Base-by-base conservation (phyloP, 78 protist species). In the Dictyostelium intermedium region DNA sequence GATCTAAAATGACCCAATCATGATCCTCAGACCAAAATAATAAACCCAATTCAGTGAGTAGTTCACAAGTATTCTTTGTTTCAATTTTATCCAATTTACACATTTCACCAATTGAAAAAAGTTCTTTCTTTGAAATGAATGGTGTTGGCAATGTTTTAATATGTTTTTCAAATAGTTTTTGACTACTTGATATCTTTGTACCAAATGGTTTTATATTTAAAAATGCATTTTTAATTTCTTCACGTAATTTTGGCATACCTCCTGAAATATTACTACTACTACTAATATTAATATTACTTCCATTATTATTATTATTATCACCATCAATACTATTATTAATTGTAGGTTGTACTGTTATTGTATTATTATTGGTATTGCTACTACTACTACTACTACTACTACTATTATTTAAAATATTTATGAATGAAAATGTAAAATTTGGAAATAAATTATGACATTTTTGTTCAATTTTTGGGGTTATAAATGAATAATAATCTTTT, bases 1-100 rank as follows among this genome's bases (percentile, higher is more conserved):
- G 76, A 66, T 87, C 93, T 27, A 87, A 35, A 35, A 87, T 43
- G 6, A 87, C 85, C 84, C 85, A 87, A 53, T 87, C 93, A 87
- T 87, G 43, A 32, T 87, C 85, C 43, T 87, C 93, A 1, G 43
- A 32, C 85, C 85, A 79, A 41, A 87, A 69, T 30, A 87, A 23
- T 39, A 79, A n/a, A 18, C 93, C 70, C 2, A 87, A 45, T 23
- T 87, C 93, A 0, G 93, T 79, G 1, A 87, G 66, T 5, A 78
- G 27, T 18, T 77, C 93, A 66, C 93, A 87, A 27, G 74, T 30
- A 16, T 3, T 60, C 45, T 87, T 77, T 2, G 85, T 87, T 25
- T 41, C 78, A 10, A 63, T 20, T 45, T 87, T 87, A 79, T 87
- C 93, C 18, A 87, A 50, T 35, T 83, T 83, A 45, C 93, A 87